Percentiles rank a stretch among this genome's conserved stretches.
phyloP scores from a whole-genome alignment of 768 basidiomycete species.

The Multifurca ochricompacta region DNA sequence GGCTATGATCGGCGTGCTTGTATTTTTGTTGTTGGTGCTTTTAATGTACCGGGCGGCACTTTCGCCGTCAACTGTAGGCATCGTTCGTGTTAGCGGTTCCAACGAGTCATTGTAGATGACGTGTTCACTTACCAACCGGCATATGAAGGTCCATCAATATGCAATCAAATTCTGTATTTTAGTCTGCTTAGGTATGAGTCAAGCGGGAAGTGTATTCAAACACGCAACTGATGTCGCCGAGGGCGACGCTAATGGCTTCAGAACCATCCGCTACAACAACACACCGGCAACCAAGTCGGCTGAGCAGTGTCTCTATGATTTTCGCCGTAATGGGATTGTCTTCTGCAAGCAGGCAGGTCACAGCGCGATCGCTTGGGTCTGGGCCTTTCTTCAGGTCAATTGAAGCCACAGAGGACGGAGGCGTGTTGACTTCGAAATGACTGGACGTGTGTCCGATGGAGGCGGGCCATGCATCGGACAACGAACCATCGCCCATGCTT shows the following conservation, averaged over 20 bases:
- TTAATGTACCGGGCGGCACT: conserved; percentile 96
- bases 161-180: conserved; percentile 84
- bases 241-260: conserved; percentile 93
- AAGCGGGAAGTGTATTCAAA: conserved; percentile 20
- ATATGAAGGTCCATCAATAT: conserved; percentile 95
- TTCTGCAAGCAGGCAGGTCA: conserved; percentile 91
- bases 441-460: conserved; percentile 45
- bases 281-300: conserved; percentile 90
- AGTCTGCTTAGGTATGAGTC: conserved; percentile 2
- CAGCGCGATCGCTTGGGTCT: conserved; percentile 77
- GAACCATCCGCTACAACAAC: conserved; percentile 95
- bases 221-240: conserved; percentile 84
- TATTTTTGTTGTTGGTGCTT: conserved; percentile 92
- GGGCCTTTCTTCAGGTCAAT: conserved; percentile 71
- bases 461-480: conserved; percentile 66
- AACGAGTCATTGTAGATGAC: conserved; percentile 18
- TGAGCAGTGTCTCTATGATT: conserved; percentile 91
- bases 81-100: conserved; percentile 3
- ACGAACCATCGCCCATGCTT: conserved; percentile 70
- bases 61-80: conserved; percentile 78
- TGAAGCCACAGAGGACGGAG: conserved; percentile 80
- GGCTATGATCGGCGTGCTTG: conserved; percentile 85
- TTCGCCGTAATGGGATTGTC: conserved; percentile 98
- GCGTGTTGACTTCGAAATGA: conserved; percentile 53
- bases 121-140: conserved; percentile 68